phyloP scores from a whole-genome alignment of 208 protist species.

The Wallacemonas collosoma region DNA sequence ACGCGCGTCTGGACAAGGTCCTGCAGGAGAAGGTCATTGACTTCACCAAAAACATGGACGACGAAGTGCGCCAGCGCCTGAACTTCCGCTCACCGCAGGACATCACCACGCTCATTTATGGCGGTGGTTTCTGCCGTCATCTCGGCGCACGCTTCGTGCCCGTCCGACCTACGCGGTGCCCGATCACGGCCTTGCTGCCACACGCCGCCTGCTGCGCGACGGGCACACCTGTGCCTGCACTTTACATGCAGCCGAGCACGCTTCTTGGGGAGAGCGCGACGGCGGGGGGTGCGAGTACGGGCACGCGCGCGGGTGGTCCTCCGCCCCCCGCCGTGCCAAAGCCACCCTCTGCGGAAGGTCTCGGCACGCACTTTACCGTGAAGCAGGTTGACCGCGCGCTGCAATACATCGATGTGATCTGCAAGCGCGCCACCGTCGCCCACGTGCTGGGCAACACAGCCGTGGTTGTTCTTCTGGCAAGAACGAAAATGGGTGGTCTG shows the following conservation, averaged over 20 bases:
- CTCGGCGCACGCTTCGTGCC: conserved; percentile 74
- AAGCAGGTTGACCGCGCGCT: conserved; percentile 37
- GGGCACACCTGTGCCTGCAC: conserved; percentile 56
- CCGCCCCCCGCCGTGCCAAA: no score
- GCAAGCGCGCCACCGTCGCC: conserved; percentile 50
- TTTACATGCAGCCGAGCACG: conserved; percentile 56
- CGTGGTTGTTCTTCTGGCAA: conserved; percentile 74
- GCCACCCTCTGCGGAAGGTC: conserved; percentile 3
- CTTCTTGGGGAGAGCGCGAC: conserved; percentile 26
- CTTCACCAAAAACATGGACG: conserved; percentile 84
- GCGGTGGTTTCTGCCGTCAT: conserved; percentile 81
- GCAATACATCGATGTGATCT: conserved; percentile 44
- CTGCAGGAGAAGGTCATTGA: conserved; percentile 86
- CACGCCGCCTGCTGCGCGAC: conserved; percentile 78
- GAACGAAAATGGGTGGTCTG: conserved; percentile 65
- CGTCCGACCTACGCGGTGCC: conserved; percentile 47
- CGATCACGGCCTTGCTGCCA: conserved; percentile 75
- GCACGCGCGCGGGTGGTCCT: no score
- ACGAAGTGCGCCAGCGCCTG: conserved; percentile 82
- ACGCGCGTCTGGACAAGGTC: conserved; percentile 78
- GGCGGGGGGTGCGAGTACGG: no score
- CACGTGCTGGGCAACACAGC: conserved; percentile 64
- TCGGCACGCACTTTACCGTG: conserved; percentile 23
- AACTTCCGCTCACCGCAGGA: conserved; percentile 90
- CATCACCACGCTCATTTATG: conserved; percentile 92